Evolutionary conservation across 1,139 yeast genomes (phyloP).

Genomic region (Nadsonia starkeyi-henricii): DNA sequence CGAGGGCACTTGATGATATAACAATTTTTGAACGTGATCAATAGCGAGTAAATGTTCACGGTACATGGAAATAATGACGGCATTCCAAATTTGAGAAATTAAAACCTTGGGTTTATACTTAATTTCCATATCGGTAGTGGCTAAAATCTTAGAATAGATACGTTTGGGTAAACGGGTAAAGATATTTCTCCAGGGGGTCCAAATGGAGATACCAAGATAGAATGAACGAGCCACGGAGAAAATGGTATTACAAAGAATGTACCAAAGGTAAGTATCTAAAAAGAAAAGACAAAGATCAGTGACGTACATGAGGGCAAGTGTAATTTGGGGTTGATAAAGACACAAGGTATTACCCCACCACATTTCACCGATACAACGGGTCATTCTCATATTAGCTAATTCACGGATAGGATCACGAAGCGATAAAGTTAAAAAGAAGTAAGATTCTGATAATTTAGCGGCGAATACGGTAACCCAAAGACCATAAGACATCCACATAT

Average conservation of each 20-base stretch:
- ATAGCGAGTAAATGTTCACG: conserved; percentile 94
- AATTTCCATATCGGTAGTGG: conserved; percentile 97
- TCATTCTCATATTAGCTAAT: conserved; percentile 47
- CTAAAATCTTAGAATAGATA: conserved; percentile 91
- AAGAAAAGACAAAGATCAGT: conserved; percentile 91
- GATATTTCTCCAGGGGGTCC: conserved; percentile 98
- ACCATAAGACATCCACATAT: conserved; percentile 92
- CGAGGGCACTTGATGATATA: conserved; percentile 96
- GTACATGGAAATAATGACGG: conserved; percentile 95
- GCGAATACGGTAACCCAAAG: conserved; percentile 81
- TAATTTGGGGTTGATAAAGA: conserved; percentile 73
- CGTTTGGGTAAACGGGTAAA: conserved; percentile 96
- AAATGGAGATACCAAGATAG: conserved; percentile 94
- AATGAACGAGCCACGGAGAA: conserved; percentile 96
- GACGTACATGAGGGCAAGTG: conserved; percentile 79
- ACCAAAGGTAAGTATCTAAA: conserved; percentile 98
- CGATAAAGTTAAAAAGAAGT: conserved; percentile 81
- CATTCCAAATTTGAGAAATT: conserved; percentile 98
- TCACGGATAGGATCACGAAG: conserved; percentile 88
- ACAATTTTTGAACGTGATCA: conserved; percentile 93
- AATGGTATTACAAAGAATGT: conserved; percentile 84
- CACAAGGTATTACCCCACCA: conserved; percentile 74
- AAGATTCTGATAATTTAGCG: conserved; percentile 82
- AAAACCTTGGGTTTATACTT: conserved; percentile 97
- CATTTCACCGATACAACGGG: conserved; percentile 73